Conservation (phyloP, 176 grass and related monocot genomes). For the Oryza coarctata region DNA sequence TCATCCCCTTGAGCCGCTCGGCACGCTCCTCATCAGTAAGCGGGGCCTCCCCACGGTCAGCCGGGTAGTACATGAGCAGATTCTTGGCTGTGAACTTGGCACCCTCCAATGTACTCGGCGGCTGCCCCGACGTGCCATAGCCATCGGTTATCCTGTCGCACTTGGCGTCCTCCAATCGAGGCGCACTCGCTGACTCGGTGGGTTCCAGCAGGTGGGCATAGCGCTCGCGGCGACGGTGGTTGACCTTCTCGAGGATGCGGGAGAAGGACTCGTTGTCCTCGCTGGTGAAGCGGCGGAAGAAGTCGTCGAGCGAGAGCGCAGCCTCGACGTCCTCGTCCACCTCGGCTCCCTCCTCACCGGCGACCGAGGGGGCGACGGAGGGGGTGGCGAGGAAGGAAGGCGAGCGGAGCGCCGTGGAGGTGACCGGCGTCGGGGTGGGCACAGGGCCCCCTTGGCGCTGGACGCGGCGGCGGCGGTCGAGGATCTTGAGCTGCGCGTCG, state of each 20-base stretch:
- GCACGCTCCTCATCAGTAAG: slow-evolving; percentile 80
- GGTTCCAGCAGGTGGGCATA: slow-evolving; percentile 81
- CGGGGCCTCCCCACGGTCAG: slow-evolving; percentile 56
- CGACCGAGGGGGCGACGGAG: slow-evolving; percentile 11
- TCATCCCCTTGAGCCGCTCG: slow-evolving; percentile 64
- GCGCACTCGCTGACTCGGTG: background rate
- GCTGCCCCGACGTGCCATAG: slow-evolving; percentile 88
- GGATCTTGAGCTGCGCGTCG: slow-evolving; percentile 91
- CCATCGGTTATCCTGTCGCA: slow-evolving; percentile 84
- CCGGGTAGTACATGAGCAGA: slow-evolving; percentile 90
- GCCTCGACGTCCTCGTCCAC: slow-evolving; percentile 49
- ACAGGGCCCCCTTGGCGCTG: slow-evolving; percentile 18
- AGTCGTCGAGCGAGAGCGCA: slow-evolving; percentile 68
- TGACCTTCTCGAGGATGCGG: slow-evolving; percentile 85
- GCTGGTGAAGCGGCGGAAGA: slow-evolving; percentile 77
- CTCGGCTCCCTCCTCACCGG: background rate
- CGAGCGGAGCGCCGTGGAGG: slow-evolving; percentile 57
- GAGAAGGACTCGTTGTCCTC: slow-evolving; percentile 97
- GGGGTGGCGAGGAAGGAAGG: slow-evolving; percentile 62
- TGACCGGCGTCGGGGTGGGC: slow-evolving; percentile 57
- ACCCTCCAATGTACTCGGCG: slow-evolving; percentile 55
- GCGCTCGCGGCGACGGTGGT: slow-evolving; percentile 65
- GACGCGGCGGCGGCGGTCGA: slow-evolving; percentile 56
- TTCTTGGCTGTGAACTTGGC: slow-evolving; percentile 89
- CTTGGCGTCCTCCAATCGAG: slow-evolving; percentile 56